Percentiles rank a stretch among this genome's conserved stretches.
Evolutionary conservation across 331 rosid species (phyloP).

Genomic region (Saraca asoca): DNA sequence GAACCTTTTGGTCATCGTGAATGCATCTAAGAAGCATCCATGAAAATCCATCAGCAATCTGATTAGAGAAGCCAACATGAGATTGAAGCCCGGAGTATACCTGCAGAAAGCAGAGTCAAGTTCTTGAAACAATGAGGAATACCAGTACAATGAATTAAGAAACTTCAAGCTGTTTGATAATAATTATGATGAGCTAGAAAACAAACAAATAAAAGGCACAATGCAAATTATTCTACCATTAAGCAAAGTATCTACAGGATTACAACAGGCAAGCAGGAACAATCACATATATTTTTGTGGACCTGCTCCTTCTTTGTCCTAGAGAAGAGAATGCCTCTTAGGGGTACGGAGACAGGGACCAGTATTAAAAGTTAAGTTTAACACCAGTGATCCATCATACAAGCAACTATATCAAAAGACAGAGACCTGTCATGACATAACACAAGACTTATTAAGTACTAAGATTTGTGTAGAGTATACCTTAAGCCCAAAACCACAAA

Average conservation of each 20-base stretch:
- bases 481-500: neutral
- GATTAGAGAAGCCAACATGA: slow-evolving; percentile 69
- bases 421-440: slow-evolving; percentile 2
- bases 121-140: slow-evolving; percentile 19
- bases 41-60: slow-evolving; percentile 60
- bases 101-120: slow-evolving; percentile 51
- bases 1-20: slow-evolving; percentile 84
- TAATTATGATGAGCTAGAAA: slow-evolving; percentile 16
- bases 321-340: slow-evolving; percentile 28
- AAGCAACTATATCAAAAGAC: slow-evolving; percentile 20
- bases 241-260: slow-evolving; percentile 18
- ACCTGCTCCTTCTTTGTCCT: slow-evolving; percentile 15
- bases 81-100: slow-evolving; percentile 80
- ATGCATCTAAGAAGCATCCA: slow-evolving; percentile 91
- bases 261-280: slow-evolving; percentile 14
- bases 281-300: slow-evolving; percentile 18
- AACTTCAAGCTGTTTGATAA: slow-evolving; percentile 20
- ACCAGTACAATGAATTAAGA: slow-evolving; percentile 18
- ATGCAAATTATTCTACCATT: slow-evolving; percentile 9
- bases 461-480: no score
- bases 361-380: neutral
- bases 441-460: slow-evolving; percentile 1
- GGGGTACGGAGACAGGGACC: neutral
- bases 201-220: slow-evolving; percentile 27
- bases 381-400: slow-evolving; percentile 5